Evolutionary conservation across 257 asterid species (phyloP).

Genomic region (Capsicum baccatum): DNA sequence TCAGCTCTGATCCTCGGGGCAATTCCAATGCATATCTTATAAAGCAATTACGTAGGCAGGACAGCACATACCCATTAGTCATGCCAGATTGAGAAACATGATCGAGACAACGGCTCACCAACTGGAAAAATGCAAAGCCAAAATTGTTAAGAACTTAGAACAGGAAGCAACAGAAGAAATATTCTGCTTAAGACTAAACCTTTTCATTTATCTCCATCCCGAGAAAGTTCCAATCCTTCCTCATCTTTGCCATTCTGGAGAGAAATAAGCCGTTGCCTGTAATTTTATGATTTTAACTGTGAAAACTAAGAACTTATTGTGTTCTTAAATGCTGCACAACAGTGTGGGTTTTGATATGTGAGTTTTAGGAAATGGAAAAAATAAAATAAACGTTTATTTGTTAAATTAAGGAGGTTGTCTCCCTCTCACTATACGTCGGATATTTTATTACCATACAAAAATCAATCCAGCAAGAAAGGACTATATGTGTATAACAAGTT

Average conservation of each 20-base stretch:
- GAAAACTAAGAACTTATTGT: not conserved
- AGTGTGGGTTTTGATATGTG: not conserved
- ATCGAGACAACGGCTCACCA: constrained; percentile 70
- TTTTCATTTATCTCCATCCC: constrained; percentile 84
- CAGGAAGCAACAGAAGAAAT: constrained; percentile 32
- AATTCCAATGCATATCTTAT: constrained; percentile 5
- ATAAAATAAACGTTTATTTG: not conserved
- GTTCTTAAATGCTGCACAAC: not conserved
- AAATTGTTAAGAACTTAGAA: constrained; percentile 34
- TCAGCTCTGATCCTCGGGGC: not conserved
- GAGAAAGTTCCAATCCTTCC: constrained; percentile 79
- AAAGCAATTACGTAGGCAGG: constrained; percentile 20
- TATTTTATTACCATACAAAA: not conserved
- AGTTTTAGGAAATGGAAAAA: constrained; percentile 3
- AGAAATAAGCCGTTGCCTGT: constrained; percentile 92
- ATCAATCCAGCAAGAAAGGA: not conserved
- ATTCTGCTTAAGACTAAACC: constrained; percentile 49
- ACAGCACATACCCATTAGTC: constrained; percentile 61
- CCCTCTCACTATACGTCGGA: not conserved
- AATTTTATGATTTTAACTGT: constrained; percentile 34
- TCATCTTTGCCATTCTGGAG: constrained; percentile 72
- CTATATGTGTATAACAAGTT: constrained; percentile 5
- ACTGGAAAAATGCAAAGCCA: constrained; percentile 54
- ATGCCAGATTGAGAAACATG: constrained; percentile 51
- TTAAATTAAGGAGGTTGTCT: not conserved